Conservation (phyloP, 306 rosid genomes). For the Corylus heterophylla region DNA sequence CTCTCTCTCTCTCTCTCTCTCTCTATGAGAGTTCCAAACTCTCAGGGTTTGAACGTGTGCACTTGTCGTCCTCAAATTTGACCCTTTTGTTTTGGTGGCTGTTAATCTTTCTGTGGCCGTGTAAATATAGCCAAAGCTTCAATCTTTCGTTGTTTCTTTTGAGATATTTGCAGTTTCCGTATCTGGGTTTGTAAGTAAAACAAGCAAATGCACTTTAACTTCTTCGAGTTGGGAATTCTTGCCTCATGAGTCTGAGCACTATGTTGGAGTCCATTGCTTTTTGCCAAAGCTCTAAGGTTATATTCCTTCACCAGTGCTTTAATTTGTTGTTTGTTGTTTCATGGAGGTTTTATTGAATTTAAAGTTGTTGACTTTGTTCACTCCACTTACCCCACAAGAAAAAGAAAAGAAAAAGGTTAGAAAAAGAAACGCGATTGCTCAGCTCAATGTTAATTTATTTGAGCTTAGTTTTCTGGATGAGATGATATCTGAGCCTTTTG, state of each 20-base stretch:
- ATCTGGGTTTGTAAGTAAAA: conserved; percentile 24
- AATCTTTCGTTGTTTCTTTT: conserved; percentile 4
- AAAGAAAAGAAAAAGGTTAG: neutral
- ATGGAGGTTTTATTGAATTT: conserved; percentile 5
- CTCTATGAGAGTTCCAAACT: neutral
- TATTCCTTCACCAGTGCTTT: neutral
- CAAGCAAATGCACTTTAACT: conserved; percentile 39
- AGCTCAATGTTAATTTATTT: neutral
- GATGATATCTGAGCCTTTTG: neutral
- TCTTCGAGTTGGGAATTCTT: conserved; percentile 40
- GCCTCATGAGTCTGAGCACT: conserved; percentile 45
- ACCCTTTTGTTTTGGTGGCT: conserved; percentile 13
- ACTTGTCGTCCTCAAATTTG: conserved; percentile 48
- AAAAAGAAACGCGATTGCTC: neutral
- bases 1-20: conserved; percentile 6
- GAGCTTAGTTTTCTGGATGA: neutral
- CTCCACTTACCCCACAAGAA: neutral
- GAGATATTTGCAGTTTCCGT: conserved; percentile 18
- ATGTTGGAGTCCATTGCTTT: conserved; percentile 68
- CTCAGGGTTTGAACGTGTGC: conserved; percentile 48
- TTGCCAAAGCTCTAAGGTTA: conserved; percentile 71
- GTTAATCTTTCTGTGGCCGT: conserved; percentile 2
- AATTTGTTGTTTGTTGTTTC: neutral
- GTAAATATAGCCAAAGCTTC: conserved; percentile 18
- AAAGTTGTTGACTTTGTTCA: neutral